Base-by-base conservation (phyloP, 305 asterid genomes). In the Plantago coronopus region DNA sequence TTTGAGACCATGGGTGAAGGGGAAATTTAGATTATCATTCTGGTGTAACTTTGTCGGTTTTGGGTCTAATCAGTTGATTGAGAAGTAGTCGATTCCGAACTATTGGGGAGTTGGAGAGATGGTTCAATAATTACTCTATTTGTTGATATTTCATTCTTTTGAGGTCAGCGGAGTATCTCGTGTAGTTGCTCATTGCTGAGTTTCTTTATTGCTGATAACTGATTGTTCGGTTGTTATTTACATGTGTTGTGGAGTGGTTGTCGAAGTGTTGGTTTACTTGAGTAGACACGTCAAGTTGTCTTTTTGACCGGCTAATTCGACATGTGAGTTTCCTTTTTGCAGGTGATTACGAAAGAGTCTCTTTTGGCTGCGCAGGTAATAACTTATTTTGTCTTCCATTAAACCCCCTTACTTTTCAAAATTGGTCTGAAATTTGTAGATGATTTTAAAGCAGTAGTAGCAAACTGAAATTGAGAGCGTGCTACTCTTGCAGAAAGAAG, bases 361-460 rank as follows among this genome's bases (percentile, higher is more conserved):
- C 87, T 94, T 59, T 65, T 87, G 80, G 90, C 87, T 67, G 99
- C 99, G 34, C 99, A 94, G 97, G 99, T 89, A 72, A 54, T 59
- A 13, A 23, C 42, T 25, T 18, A 16, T 23, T 38, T 27, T 17
- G 22, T 48, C 29, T 48, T 25, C 25, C 57, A 22, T 53, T 23
- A 22, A 22, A 23, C 38, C 12, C 59, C 29, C 29, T 25, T 25
- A 3, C 34, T 27, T 38, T 38, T 10, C 15, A 10, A 38, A 11
- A 11, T 38, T 1, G 43, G 12, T 38, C 15, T 38, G 43, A 38
- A 11, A 38, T 3, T 11, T 38, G 13, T 37, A 37, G 42, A 37
- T 37, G 9, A 37, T 37, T 7, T 7, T 9, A 1, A 37, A 37
- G 42, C 8, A 1, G 14, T 44, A 48, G 8, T 57, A 47, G 45